Percentiles rank a stretch among this genome's conserved stretches.
phyloP scores from a whole-genome alignment of 2,329 filamentous ascomycete species.

The Nectriaceae sp. region DNA sequence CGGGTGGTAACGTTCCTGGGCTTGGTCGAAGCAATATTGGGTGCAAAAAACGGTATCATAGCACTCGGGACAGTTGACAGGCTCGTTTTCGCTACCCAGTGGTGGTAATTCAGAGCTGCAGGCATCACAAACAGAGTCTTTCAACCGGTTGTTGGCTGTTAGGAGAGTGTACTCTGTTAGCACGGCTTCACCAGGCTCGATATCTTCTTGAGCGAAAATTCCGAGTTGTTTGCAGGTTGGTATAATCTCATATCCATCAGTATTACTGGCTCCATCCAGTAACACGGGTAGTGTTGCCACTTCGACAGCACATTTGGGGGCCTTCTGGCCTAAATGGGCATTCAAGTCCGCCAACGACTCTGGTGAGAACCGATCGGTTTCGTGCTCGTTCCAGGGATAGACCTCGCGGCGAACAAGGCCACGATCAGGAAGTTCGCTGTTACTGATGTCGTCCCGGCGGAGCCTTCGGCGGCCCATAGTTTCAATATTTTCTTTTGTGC shows the following conservation, averaged over 20 bases:
- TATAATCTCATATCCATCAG: constrained; percentile 50
- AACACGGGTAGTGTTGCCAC: constrained; percentile 76
- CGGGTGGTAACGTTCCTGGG: constrained; percentile 63
- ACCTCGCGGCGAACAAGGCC: constrained; percentile 70
- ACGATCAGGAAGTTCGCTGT: constrained; percentile 65
- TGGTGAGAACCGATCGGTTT: constrained; percentile 69
- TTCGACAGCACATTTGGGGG: constrained; percentile 79
- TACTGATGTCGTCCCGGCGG: constrained; percentile 47
- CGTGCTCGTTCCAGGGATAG: constrained; percentile 69
- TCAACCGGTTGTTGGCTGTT: constrained; percentile 85
- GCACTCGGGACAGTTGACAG: constrained; percentile 61
- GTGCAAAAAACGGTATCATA: constrained; percentile 69
- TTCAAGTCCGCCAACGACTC: constrained; percentile 75
- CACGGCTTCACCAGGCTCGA: constrained; percentile 73
- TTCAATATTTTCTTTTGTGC: constrained; percentile 55
- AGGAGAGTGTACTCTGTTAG: constrained; percentile 83
- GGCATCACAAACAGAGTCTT: constrained; percentile 86
- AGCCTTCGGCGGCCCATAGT: constrained; percentile 52
- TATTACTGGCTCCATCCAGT: constrained; percentile 54
- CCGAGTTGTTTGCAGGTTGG: constrained; percentile 77
- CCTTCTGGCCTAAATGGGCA: constrained; percentile 63
- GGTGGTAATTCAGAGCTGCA: constrained; percentile 75
- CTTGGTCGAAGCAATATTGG: constrained; percentile 58
- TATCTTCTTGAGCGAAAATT: constrained; percentile 83
- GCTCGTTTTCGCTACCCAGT: constrained; percentile 47